phyloP scores from a whole-genome alignment of 345 rosid genomes.

The Combretum micranthum region DNA sequence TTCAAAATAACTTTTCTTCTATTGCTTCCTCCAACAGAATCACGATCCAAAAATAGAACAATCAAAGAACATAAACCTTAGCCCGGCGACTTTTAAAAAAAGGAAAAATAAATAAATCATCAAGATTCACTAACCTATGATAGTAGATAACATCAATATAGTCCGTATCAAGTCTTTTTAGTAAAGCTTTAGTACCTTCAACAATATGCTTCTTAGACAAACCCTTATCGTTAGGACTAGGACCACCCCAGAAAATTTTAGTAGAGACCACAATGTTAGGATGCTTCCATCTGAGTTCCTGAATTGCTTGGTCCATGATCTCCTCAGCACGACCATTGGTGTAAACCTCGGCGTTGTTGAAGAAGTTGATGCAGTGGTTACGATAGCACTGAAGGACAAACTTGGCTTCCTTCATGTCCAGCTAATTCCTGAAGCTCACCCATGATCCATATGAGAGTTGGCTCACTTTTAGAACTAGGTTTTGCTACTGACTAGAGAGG shows the following conservation, averaged over 20 bases:
- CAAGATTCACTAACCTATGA: constrained; percentile 37
- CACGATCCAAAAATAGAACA: no score
- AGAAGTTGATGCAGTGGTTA: constrained; percentile 88
- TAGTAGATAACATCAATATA: constrained; percentile 85
- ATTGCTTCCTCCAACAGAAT: no score
- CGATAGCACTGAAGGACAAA: constrained; percentile 87
- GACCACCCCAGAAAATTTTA: constrained; percentile 98
- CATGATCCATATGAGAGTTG: constrained; percentile 87
- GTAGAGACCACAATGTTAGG: constrained; percentile 87
- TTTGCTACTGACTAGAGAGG: no score
- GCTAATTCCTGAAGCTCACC: constrained; percentile 96
- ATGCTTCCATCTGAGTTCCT: constrained; percentile 91
- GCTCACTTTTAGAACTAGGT: constrained; percentile 84
- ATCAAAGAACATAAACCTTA: no score
- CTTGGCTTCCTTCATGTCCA: constrained; percentile 93
- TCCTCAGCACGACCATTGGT: constrained; percentile 97
- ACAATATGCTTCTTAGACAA: constrained; percentile 85
- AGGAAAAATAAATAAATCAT: neutral
- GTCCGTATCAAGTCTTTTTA: constrained; percentile 87
- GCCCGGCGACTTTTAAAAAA: no score
- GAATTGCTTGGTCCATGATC: constrained; percentile 96
- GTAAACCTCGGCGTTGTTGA: constrained; percentile 98
- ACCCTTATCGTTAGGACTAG: constrained; percentile 92
- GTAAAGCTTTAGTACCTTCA: no score
- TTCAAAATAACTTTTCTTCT: neutral